Evolutionary conservation across 345 rosid species (phyloP), one percentile per base, ranked within the genome.

Genomic region (Pugionium cornutum): DNA sequence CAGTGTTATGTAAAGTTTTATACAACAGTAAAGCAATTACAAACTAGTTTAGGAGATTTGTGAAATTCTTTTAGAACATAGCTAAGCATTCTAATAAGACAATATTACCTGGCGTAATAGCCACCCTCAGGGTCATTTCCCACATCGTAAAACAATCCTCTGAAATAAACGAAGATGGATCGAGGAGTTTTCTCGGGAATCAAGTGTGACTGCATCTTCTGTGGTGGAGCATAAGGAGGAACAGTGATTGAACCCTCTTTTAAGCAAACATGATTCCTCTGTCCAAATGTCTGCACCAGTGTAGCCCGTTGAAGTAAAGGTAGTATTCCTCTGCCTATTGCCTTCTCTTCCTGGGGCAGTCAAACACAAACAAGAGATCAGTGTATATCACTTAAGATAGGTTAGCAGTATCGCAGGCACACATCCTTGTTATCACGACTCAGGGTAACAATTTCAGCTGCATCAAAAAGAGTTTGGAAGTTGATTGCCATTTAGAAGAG

Each of bases 41-140:
- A 2, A 54, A 45, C 9, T 28, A 46, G 10, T 54, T 6, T 4
- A 37, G 2, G 62, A 40, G 45, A 34, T 6, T 49, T 57, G 1
- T 31, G 29, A 68, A 18, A 6, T 2, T 42, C 1, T 11, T 43
- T 36, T 62, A 25, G 26, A 53, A 74, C 6, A 68, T 47, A 32
- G 68, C 5, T 58, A 32, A 53, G 53, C 2, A 39, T 45, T 40
- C 35, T 53, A 35, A 18, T 26, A 44, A 18, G 18, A 18, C 18
- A 18, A 18, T 18, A 7, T 42, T 81, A 94, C 99, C 99, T 94
- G 44, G 99, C 99, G 69, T 95, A 91, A 59, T 95, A 95, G 66
- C 99, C 99, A 36, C 97, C 97, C 79, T 95, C 99, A 7, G 97
- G 99, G 74, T 95, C 99, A 68, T 91, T 95, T 69, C 91, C 89